phyloP scores from a whole-genome alignment of 371 early-diverging fungal genomes.

The Apophysomyces trapeziformis region DNA sequence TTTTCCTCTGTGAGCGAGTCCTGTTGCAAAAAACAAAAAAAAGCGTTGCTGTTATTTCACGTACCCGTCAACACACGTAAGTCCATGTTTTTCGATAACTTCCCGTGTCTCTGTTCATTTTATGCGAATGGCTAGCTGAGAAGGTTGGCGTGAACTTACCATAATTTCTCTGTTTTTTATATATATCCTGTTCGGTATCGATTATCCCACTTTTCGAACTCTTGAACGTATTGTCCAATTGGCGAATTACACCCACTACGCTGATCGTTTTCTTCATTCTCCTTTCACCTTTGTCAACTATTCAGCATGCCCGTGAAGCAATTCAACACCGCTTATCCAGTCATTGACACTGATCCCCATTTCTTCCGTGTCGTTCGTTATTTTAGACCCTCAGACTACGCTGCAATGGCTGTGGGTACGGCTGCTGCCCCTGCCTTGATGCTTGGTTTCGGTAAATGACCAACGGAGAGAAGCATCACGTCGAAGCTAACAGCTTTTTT shows the following conservation, averaged over 20 bases:
- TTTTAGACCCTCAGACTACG: slow-evolving; percentile 85
- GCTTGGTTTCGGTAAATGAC: slow-evolving; percentile 70
- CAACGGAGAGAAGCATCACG: background rate
- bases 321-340: slow-evolving; percentile 61
- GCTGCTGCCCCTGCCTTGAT: slow-evolving; percentile 78
- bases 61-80: too few species aligned
- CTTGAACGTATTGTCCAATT: too few species aligned
- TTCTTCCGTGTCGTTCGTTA: slow-evolving; percentile 87
- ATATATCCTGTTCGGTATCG: background rate
- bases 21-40: too few species aligned
- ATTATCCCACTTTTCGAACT: background rate
- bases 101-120: too few species aligned
- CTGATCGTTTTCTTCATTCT: too few species aligned
- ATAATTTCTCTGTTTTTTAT: background rate
- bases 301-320: slow-evolving; percentile 50
- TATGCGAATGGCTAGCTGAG: too few species aligned
- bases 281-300: background rate
- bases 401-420: slow-evolving; percentile 68
- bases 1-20: too few species aligned
- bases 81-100: too few species aligned
- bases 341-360: slow-evolving; percentile 80
- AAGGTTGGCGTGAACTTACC: background rate
- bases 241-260: background rate
- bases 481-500: too few species aligned
- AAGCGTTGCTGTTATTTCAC: too few species aligned